These are phyloP conservation scores for Pichia inconspicua DNA, from an alignment of 1,139 yeast genomes.

Conservation along the genomic window DNA sequence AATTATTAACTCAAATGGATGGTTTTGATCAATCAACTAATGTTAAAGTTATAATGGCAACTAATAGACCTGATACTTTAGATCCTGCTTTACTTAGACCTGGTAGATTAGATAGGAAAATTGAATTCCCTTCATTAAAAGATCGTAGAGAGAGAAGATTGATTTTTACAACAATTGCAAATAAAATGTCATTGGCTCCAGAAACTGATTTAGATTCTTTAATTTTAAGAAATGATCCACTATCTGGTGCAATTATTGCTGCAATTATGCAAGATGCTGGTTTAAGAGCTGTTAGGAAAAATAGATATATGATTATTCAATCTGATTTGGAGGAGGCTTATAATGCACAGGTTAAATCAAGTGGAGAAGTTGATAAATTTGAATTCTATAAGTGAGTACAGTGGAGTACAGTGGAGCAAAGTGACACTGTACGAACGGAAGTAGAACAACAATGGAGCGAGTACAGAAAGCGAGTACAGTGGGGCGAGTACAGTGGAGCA, in stretches of 20 bases:
- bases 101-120: conserved; percentile 96
- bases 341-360: conserved; percentile 91
- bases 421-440: too few relatives aligned
- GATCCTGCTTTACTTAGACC: conserved; percentile 98
- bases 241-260: conserved; percentile 96
- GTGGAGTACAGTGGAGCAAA: conserved; percentile 12
- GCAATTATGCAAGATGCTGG: conserved; percentile 99
- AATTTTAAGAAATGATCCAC: conserved; percentile 90
- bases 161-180: conserved; percentile 92
- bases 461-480: too few relatives aligned
- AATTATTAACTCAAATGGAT: conserved; percentile 96
- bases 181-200: conserved; percentile 95
- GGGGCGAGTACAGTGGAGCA: conserved; percentile 11
- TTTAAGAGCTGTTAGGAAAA: conserved; percentile 93
- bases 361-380: conserved; percentile 91
- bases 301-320: conserved; percentile 92
- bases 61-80: conserved; percentile 94
- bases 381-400: conserved; percentile 82
- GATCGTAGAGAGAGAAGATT: conserved; percentile 97
- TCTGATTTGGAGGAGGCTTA: conserved; percentile 97
- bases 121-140: conserved; percentile 90
- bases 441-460: too few relatives aligned
- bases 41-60: conserved; percentile 98
- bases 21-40: conserved; percentile 95
- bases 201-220: conserved; percentile 94